These are phyloP conservation scores for Orbilia quercus DNA, from an alignment of 2,329 filamentous ascomycete genomes.

Conservation along the genomic window DNA sequence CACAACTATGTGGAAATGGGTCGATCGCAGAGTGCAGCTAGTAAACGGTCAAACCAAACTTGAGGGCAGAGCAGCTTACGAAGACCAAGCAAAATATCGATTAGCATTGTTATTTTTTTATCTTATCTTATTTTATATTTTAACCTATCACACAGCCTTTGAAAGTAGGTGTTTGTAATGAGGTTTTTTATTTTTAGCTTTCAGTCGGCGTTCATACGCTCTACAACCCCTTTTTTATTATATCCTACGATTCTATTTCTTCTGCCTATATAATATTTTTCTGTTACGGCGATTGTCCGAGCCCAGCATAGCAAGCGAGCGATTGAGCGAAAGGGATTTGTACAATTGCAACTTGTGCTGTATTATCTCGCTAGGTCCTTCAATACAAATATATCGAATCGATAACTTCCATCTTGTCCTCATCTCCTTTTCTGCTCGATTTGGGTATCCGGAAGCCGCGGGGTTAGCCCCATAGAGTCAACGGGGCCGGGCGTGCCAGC, in stretches of 20 bases:
- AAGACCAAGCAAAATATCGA: too few relatives aligned
- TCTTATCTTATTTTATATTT: too few relatives aligned
- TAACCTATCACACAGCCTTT: too few relatives aligned
- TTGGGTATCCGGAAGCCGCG: slow-evolving; percentile 3
- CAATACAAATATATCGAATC: background rate
- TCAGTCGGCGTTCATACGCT: background rate
- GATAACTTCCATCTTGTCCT: slow-evolving; percentile 6
- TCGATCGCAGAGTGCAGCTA: slow-evolving; percentile 31
- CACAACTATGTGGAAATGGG: slow-evolving; percentile 51
- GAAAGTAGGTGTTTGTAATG: too few relatives aligned
- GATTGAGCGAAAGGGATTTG: slow-evolving; percentile 7
- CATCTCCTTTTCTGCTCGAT: slow-evolving; percentile 3
- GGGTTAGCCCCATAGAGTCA: slow-evolving; percentile 32
- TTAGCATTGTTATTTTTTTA: too few relatives aligned
- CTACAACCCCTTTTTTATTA: slow-evolving; percentile 4
- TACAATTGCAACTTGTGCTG: too few relatives aligned
- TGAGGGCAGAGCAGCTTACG: slow-evolving; percentile 5
- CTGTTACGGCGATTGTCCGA: too few relatives aligned
- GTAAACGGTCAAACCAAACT: slow-evolving; percentile 27
- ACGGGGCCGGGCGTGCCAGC: slow-evolving; percentile 22
- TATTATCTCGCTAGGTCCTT: too few relatives aligned
- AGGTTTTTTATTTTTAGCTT: background rate
- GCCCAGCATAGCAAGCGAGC: background rate
- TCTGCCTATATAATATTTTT: too few relatives aligned
- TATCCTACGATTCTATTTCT: slow-evolving; percentile 3